Evolutionary conservation across 352 stramenopile genomes (phyloP).

Genomic region (Globisporangium cylindrosporum): DNA sequence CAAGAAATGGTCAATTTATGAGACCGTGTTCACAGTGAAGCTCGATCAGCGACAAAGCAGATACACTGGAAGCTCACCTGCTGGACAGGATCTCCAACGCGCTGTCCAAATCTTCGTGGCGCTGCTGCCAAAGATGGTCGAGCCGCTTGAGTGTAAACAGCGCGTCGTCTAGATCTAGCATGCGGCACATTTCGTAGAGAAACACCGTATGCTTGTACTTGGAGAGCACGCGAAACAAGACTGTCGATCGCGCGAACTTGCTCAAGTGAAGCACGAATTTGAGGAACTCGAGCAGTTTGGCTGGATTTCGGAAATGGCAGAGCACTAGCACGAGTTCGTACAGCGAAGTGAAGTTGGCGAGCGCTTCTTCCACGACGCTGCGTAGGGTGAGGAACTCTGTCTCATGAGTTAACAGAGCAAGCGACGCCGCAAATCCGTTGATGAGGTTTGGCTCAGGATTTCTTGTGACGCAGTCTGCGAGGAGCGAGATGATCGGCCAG

Average conservation of each 20-base stretch:
- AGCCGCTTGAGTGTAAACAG: constrained; percentile 60
- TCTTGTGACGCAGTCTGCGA: constrained; percentile 20
- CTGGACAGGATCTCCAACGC: constrained; percentile 26
- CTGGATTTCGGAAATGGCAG: constrained; percentile 38
- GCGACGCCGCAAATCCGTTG: constrained; percentile 41
- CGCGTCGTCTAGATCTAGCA: constrained; percentile 62
- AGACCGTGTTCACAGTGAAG: background rate
- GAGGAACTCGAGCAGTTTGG: constrained; percentile 39
- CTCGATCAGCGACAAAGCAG: background rate
- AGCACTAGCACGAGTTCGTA: constrained; percentile 48
- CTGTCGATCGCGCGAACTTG: constrained; percentile 17
- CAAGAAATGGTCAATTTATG: background rate
- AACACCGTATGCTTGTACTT: constrained; percentile 48
- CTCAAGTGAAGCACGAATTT: constrained; percentile 39
- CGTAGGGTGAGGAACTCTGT: constrained; percentile 35
- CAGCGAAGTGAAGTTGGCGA: constrained; percentile 32
- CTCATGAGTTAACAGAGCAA: constrained; percentile 33
- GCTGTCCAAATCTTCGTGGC: constrained; percentile 27
- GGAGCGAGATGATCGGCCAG: constrained; percentile 54
- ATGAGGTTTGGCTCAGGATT: constrained; percentile 19
- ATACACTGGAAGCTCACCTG: background rate
- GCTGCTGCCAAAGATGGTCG: constrained; percentile 43
- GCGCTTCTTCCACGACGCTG: constrained; percentile 42
- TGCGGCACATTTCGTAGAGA: constrained; percentile 63
- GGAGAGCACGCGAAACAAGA: constrained; percentile 56